phyloP scores from a whole-genome alignment of 2,329 filamentous ascomycete genomes.

The Colletotrichum sp. region DNA sequence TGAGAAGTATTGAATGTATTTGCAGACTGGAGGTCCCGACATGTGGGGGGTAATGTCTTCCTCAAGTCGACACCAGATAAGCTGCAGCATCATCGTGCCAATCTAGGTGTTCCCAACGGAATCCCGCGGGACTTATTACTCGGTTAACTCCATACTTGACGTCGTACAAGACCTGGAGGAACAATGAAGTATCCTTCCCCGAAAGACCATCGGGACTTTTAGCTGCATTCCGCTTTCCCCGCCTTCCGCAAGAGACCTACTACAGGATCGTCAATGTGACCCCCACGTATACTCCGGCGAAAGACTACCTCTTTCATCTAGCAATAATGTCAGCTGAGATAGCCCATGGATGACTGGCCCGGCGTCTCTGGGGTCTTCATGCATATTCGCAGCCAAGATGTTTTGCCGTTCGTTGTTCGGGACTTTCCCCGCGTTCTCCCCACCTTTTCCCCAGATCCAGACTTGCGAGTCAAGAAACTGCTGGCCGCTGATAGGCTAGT shows the following conservation, averaged over 20 bases:
- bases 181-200: too few species aligned
- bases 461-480: not conserved
- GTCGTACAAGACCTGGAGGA: too few species aligned
- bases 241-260: not conserved
- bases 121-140: too few species aligned
- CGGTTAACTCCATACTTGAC: too few species aligned
- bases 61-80: too few species aligned
- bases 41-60: too few species aligned
- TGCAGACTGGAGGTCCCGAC: too few species aligned
- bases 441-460: not conserved
- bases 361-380: not conserved
- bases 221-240: not conserved
- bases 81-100: too few species aligned
- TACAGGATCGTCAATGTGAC: not conserved
- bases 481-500: not conserved
- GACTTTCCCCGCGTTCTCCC: not conserved
- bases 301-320: not conserved
- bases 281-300: not conserved
- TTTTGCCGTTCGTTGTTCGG: not conserved
- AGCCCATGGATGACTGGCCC: not conserved
- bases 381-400: not conserved
- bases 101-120: too few species aligned
- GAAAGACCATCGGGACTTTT: not conserved
- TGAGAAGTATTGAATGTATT: too few species aligned
- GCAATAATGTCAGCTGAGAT: not conserved